Conservation (phyloP, 768 basidiomycete species). For the Epithele typhae region DNA sequence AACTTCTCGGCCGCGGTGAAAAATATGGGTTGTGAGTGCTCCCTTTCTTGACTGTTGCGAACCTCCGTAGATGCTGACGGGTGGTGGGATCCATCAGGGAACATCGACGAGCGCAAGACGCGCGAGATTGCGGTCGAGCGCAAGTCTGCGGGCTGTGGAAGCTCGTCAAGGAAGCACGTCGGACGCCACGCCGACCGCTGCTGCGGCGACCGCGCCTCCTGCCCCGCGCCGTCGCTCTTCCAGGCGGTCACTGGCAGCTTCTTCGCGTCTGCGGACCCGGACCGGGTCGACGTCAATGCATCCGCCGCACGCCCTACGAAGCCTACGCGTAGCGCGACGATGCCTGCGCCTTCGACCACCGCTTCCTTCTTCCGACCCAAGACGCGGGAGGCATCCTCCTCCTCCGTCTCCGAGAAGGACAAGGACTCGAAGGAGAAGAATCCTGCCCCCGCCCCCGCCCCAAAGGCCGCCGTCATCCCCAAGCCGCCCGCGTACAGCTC, state of each 20-base stretch:
- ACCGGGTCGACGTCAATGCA: not conserved
- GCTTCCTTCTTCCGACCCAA: not conserved
- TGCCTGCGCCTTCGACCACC: slow-evolving; percentile 1
- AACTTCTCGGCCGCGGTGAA: slow-evolving; percentile 72
- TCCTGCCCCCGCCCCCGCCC: not conserved
- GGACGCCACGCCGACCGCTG: slow-evolving; percentile 2
- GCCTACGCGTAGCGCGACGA: not conserved
- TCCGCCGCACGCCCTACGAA: not conserved
- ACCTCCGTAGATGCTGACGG: not conserved
- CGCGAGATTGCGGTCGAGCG: slow-evolving; percentile 21
- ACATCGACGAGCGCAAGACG: slow-evolving; percentile 22
- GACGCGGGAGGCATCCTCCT: not conserved
- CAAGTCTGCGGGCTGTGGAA: slow-evolving; percentile 24
- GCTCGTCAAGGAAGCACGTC: slow-evolving; percentile 15
- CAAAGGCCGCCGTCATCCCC: not conserved
- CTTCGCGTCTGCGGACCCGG: not conserved
- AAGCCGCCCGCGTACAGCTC: not conserved
- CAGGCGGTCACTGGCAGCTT: not conserved
- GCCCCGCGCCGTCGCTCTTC: not conserved
- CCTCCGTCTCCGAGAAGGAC: not conserved
- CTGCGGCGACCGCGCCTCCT: too few relatives aligned
- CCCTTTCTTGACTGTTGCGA: not conserved
- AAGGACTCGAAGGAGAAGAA: slow-evolving; percentile 1
- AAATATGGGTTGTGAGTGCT: slow-evolving; percentile 73
- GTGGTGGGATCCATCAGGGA: slow-evolving; percentile 10